Evolutionary conservation across 192 early-diverging fungal genomes (phyloP), one percentile per base, ranked within the genome.

Genomic region (Linnemannia elongata): DNA sequence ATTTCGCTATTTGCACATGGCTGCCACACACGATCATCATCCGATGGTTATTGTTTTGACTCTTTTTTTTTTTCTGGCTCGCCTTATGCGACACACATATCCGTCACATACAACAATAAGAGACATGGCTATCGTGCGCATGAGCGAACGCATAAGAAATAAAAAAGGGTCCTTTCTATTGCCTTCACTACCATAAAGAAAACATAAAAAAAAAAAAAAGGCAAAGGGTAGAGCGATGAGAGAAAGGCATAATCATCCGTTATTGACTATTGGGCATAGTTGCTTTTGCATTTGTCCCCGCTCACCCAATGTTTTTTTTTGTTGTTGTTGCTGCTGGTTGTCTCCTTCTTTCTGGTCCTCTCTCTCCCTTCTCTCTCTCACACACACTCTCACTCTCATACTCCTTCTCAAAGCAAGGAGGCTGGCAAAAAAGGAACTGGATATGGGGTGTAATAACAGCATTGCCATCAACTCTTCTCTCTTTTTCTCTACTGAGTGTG

Each of bases 321-420:
- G 5, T 49, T 30, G 12, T 45, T 45, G 0, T 73, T 45, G 18
- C 30, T 42, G 44, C 10, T 45, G 44, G 13, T 10, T 45, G 30
- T 74, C 45, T 74, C 72, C 42, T 44, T 74, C 72, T 74, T 49
- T 74, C 70, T 72, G 33, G 9, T 41, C 22, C 70, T 41, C 39
- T 72, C 39, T 35, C 70, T 41, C 70, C 36, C 70, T 42, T 30
- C 22, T 73, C 33, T 45, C 44, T 15, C 10, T 0, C 44, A 4
- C 3, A 39, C 38, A 39, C 38, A 39, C 38, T 39, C 38, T 39
- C 38, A 15, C 33, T 69, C n/a, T 36, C 66, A 69, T 69, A 30
- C 35, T 70, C 35, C 44, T 70, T 24, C 22, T 42, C 20, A 39
- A 71, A 71, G 44, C 9, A 74, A 55, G 47, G 33, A 57, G 39